These are phyloP conservation scores for Cladorrhinum sp. DNA, from an alignment of 2,329 filamentous ascomycete genomes.

Conservation along the genomic window DNA sequence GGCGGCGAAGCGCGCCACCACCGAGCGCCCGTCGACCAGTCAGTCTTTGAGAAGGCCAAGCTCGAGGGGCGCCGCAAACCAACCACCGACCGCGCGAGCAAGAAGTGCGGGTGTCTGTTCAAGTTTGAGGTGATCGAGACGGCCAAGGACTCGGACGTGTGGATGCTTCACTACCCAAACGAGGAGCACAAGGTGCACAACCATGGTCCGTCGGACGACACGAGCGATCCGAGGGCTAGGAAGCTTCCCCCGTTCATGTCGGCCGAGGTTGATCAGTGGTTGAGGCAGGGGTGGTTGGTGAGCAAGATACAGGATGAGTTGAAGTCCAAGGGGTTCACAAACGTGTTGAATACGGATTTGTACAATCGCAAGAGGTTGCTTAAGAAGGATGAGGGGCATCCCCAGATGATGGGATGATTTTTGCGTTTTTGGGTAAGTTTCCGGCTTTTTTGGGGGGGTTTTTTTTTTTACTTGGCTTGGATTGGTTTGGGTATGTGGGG, in stretches of 20 bases:
- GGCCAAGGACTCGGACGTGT: conserved; percentile 34
- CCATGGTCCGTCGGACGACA: conserved; percentile 35
- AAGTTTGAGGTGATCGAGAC: conserved; percentile 38
- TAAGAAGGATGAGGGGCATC: conserved; percentile 26
- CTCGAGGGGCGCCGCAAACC: conserved; percentile 32
- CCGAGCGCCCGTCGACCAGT: conserved; percentile 26
- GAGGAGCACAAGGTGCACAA: conserved; percentile 35
- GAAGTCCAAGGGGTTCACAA: conserved; percentile 33
- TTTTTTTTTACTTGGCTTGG: background rate
- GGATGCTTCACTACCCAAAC: conserved; percentile 39
- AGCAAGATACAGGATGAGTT: conserved; percentile 37
- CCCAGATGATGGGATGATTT: background rate
- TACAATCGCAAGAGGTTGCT: conserved; percentile 37
- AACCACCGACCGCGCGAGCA: conserved; percentile 35
- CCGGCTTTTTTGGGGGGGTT: no score
- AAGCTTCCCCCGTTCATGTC: conserved; percentile 33
- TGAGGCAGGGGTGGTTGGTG: conserved; percentile 32
- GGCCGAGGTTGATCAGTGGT: conserved; percentile 35
- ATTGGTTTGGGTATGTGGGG: background rate
- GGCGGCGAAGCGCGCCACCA: conserved; percentile 36
- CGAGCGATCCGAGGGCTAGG: conserved; percentile 35
- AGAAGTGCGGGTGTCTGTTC: conserved; percentile 39
- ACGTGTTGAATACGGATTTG: conserved; percentile 37
- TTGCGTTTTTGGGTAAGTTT: no score
- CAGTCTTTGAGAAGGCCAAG: conserved; percentile 27